Percentiles rank a stretch among this genome's conserved stretches.
These are phyloP conservation scores for Camelina sativa DNA, from an alignment of 345 rosid genomes.

Conservation along the genomic window DNA sequence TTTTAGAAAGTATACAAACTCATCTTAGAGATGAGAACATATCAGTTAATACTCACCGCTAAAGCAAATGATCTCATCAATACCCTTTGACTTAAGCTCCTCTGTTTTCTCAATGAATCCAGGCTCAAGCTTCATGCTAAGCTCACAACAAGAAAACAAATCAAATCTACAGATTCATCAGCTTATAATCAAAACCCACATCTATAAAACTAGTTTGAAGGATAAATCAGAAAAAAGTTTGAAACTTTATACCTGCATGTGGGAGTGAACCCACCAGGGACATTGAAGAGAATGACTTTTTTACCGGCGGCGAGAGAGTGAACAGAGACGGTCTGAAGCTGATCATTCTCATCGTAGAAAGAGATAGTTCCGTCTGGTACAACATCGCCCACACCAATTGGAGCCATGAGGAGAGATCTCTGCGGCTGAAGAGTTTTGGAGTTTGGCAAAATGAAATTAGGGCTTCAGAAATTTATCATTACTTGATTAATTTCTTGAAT, in stretches of 20 bases:
- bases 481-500: no score
- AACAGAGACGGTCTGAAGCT: slow-evolving; percentile 72
- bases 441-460: neutral
- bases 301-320: slow-evolving; percentile 90
- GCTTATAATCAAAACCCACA: neutral
- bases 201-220: neutral
- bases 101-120: slow-evolving; percentile 92
- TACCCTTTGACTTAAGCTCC: slow-evolving; percentile 81
- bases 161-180: neutral
- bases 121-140: slow-evolving; percentile 89
- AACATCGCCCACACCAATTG: slow-evolving; percentile 68
- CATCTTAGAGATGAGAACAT: neutral
- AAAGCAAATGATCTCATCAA: slow-evolving; percentile 74
- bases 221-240: neutral
- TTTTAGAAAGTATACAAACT: neutral
- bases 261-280: slow-evolving; percentile 99
- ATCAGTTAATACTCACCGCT: slow-evolving; percentile 58
- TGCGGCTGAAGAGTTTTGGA: neutral
- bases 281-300: slow-evolving; percentile 81
- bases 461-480: neutral
- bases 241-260: slow-evolving; percentile 76
- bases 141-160: slow-evolving; percentile 1
- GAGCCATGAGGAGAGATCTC: slow-evolving; percentile 62
- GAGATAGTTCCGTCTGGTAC: slow-evolving; percentile 84
- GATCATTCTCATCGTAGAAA: slow-evolving; percentile 83